These are phyloP conservation scores for Boletus coccyginus DNA, from an alignment of 768 basidiomycete species.

Conservation along the genomic window DNA sequence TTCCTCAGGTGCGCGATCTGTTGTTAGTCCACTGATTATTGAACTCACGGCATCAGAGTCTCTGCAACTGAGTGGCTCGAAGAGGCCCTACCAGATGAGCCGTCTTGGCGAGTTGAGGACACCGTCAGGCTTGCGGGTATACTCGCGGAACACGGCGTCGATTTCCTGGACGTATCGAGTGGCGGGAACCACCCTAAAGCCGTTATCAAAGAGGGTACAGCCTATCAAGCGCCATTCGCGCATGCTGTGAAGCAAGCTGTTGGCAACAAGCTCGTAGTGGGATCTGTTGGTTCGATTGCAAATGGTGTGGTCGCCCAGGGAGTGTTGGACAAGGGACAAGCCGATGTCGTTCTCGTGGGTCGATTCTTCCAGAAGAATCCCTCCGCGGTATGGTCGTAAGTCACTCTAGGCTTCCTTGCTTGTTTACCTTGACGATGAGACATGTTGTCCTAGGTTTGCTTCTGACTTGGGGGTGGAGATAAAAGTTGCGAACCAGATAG, in stretches of 20 bases:
- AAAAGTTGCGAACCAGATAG: constrained; percentile 50
- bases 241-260: constrained; percentile 48
- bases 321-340: constrained; percentile 41
- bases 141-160: constrained; percentile 63
- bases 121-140: constrained; percentile 58
- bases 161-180: constrained; percentile 70
- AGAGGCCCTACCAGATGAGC: constrained; percentile 52
- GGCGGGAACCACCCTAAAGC: constrained; percentile 56
- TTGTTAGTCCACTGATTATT: neutral
- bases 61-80: constrained; percentile 77
- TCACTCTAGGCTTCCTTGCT: neutral
- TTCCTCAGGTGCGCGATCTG: constrained; percentile 56
- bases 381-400: constrained; percentile 38
- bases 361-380: constrained; percentile 63
- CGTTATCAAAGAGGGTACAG: constrained; percentile 17
- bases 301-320: constrained; percentile 43
- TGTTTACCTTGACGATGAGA: neutral
- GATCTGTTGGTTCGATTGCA: constrained; percentile 24
- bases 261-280: constrained; percentile 38
- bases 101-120: constrained; percentile 68
- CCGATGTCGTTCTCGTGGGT: constrained; percentile 49
- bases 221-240: constrained; percentile 58
- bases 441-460: constrained; percentile 36
- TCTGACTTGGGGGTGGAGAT: constrained; percentile 52
- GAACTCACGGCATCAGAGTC: constrained; percentile 33